Evolutionary conservation across 768 basidiomycete species (phyloP).

Genomic region (Mycena vulgaris): DNA sequence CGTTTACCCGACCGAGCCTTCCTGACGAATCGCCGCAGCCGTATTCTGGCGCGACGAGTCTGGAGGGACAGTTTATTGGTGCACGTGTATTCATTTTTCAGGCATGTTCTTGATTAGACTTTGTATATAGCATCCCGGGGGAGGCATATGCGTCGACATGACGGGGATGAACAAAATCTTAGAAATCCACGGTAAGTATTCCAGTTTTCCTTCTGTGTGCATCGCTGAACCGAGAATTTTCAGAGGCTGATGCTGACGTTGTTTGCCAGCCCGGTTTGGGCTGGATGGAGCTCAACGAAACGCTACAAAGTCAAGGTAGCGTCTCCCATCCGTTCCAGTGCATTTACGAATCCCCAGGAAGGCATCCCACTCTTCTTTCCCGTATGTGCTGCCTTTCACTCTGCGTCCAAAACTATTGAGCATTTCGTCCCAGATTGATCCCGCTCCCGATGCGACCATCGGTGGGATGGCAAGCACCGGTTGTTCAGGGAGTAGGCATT

Average conservation of each 20-base stretch:
- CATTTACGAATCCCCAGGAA: slow-evolving; percentile 38
- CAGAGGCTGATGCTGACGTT: slow-evolving; percentile 80
- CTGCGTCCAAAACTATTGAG: background rate
- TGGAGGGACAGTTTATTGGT: slow-evolving; percentile 84
- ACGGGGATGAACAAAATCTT: slow-evolving; percentile 85
- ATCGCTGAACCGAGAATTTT: background rate
- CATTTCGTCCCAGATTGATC: slow-evolving; percentile 69
- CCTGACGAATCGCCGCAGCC: slow-evolving; percentile 47
- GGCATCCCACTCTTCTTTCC: slow-evolving; percentile 90
- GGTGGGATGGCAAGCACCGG: slow-evolving; percentile 92
- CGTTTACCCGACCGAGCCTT: background rate
- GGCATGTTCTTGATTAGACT: background rate
- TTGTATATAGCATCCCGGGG: slow-evolving; percentile 54
- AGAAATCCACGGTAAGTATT: slow-evolving; percentile 74
- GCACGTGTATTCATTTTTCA: slow-evolving; percentile 54
- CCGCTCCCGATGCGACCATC: slow-evolving; percentile 84
- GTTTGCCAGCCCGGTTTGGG: slow-evolving; percentile 81
- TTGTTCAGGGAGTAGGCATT: slow-evolving; percentile 79
- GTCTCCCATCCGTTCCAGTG: background rate
- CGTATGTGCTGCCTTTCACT: slow-evolving; percentile 53
- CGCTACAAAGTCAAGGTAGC: slow-evolving; percentile 71
- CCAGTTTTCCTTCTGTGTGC: background rate
- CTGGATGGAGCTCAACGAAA: slow-evolving; percentile 83
- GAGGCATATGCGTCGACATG: slow-evolving; percentile 88
- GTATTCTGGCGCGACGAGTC: slow-evolving; percentile 85